These are phyloP conservation scores for Geoglossum glabrum DNA, from an alignment of 495 filamentous ascomycete species.

Conservation along the genomic window DNA sequence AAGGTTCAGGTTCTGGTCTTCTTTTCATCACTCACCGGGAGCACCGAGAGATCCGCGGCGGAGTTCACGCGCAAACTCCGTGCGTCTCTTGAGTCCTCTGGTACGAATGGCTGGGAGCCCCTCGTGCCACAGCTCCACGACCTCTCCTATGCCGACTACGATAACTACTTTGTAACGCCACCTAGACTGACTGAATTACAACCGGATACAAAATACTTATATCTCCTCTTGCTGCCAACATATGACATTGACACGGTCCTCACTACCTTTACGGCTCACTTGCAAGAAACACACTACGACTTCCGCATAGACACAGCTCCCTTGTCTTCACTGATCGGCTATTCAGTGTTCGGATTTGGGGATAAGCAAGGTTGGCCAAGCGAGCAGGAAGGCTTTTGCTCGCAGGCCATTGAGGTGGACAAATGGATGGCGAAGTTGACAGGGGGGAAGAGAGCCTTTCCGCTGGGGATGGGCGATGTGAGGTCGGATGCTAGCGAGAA, in stretches of 20 bases:
- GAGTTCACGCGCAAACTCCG: constrained; percentile 33
- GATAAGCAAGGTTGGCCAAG: constrained; percentile 82
- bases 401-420: constrained; percentile 71
- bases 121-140: constrained; percentile 36
- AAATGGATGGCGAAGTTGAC: constrained; percentile 92
- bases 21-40: constrained; percentile 67
- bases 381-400: constrained; percentile 77
- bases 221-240: constrained; percentile 62
- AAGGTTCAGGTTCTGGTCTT: constrained; percentile 65
- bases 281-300: constrained; percentile 83
- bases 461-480: constrained; percentile 70
- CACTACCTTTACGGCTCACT: constrained; percentile 58
- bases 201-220: constrained; percentile 33
- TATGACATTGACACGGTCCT: constrained; percentile 87
- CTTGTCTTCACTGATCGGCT: constrained; percentile 54
- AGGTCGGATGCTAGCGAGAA: constrained; percentile 45
- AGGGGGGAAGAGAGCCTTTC: constrained; percentile 57
- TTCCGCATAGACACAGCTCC: constrained; percentile 87
- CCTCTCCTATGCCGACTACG: constrained; percentile 68
- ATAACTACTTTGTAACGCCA: constrained; percentile 63
- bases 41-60: constrained; percentile 48
- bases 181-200: constrained; percentile 29
- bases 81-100: constrained; percentile 8
- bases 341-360: constrained; percentile 84
- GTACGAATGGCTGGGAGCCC: background rate